Evolutionary conservation across 208 protist genomes (phyloP).

Genomic region (Leishmania tropica): DNA sequence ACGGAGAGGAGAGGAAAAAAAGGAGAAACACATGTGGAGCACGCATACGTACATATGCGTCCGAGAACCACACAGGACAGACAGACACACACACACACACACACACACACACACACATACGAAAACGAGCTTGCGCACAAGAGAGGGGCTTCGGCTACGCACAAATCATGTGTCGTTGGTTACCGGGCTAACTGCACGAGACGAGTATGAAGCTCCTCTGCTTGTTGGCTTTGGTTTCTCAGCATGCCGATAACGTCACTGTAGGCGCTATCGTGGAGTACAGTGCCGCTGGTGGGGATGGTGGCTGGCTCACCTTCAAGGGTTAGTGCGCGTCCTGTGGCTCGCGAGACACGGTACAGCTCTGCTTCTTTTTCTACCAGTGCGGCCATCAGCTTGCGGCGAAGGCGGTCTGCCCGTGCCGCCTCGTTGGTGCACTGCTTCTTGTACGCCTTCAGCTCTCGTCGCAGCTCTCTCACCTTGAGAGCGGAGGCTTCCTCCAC

Average conservation of each 20-base stretch:
- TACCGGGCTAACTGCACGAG: slow-evolving; percentile 57
- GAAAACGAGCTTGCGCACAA: background rate
- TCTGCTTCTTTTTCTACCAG: slow-evolving; percentile 57
- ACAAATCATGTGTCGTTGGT: background rate
- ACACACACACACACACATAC: background rate
- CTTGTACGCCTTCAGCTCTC: slow-evolving; percentile 56
- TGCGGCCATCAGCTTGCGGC: slow-evolving; percentile 56
- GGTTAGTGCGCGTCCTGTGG: background rate
- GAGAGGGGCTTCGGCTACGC: background rate
- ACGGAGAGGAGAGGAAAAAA: slow-evolving; percentile 9
- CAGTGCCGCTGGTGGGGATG: background rate
- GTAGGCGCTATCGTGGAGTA: background rate
- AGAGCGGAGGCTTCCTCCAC: slow-evolving; percentile 55
- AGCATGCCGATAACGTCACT: slow-evolving; percentile 68
- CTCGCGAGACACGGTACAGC: slow-evolving; percentile 10
- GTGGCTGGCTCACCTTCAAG: slow-evolving; percentile 6
- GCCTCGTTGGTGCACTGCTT: slow-evolving; percentile 48
- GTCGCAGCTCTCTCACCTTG: slow-evolving; percentile 40
- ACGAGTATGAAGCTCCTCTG: slow-evolving; percentile 60
- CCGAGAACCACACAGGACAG: background rate
- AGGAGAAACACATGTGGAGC: background rate
- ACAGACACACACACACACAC: background rate
- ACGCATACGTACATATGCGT: background rate
- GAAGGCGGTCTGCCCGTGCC: slow-evolving; percentile 54
- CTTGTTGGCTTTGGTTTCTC: slow-evolving; percentile 63